Evolutionary conservation across 352 stramenopile species (phyloP).

Genomic region (Globisporangium solare): DNA sequence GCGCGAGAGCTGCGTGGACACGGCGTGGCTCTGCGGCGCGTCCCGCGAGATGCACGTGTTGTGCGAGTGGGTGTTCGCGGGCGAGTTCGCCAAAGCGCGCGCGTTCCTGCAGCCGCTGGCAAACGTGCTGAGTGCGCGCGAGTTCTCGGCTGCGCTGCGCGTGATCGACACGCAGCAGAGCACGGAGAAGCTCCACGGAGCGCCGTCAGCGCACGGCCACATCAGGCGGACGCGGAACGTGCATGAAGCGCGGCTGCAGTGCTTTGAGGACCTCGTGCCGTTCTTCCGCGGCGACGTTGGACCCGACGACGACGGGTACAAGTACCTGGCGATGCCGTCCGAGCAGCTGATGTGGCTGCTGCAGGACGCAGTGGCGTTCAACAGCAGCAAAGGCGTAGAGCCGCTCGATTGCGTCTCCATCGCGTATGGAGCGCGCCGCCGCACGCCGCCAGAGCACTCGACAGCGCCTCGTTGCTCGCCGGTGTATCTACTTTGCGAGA

Average conservation of each 20-base stretch:
- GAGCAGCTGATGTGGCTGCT: conserved; percentile 37
- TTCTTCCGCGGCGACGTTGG: conserved; percentile 39
- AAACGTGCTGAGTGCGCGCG: conserved; percentile 8
- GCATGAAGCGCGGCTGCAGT: conserved; percentile 33
- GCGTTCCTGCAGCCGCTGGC: conserved; percentile 36
- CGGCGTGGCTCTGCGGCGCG: conserved; percentile 46
- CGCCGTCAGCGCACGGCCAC: background rate
- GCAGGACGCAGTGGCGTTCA: conserved; percentile 28
- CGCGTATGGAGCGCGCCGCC: background rate
- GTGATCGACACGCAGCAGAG: conserved; percentile 36
- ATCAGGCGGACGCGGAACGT: conserved; percentile 18
- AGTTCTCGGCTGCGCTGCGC: conserved; percentile 14
- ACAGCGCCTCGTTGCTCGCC: too few relatives aligned
- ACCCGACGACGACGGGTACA: conserved; percentile 32
- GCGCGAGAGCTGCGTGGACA: conserved; percentile 50
- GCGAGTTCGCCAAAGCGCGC: conserved; percentile 33
- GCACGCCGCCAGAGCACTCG: too few relatives aligned
- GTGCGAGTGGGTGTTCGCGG: conserved; percentile 47
- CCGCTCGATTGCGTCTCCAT: conserved; percentile 25
- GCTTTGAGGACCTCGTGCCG: conserved; percentile 37
- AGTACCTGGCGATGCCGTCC: conserved; percentile 37
- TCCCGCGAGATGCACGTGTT: conserved; percentile 43
- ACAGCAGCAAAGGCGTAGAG: conserved; percentile 5
- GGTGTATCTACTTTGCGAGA: background rate
- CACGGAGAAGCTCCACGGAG: conserved; percentile 23